phyloP scores from a whole-genome alignment of 495 filamentous ascomycete species.

The Penicillium pancosmium region DNA sequence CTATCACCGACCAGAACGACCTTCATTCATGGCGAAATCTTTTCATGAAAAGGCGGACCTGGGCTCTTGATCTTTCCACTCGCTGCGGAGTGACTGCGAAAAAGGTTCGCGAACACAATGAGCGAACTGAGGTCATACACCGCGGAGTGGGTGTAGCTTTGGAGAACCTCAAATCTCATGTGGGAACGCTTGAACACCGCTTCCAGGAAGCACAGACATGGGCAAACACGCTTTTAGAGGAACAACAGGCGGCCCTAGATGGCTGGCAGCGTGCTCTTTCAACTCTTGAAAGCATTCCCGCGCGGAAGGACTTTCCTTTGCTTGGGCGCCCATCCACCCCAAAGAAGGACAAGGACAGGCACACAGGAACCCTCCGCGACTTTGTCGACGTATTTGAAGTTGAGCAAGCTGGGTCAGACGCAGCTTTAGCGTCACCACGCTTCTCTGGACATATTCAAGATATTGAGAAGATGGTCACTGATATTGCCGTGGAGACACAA shows the following conservation, averaged over 20 bases:
- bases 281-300: constrained; percentile 62
- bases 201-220: constrained; percentile 72
- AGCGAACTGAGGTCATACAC: constrained; percentile 71
- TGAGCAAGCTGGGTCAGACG: constrained; percentile 60
- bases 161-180: constrained; percentile 76
- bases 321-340: constrained; percentile 51
- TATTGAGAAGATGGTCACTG: constrained; percentile 53
- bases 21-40: constrained; percentile 81
- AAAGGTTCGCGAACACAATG: constrained; percentile 53
- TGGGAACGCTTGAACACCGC: constrained; percentile 72
- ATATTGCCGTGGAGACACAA: constrained; percentile 56
- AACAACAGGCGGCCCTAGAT: constrained; percentile 65
- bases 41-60: constrained; percentile 70
- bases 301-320: constrained; percentile 58
- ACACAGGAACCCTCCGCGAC: constrained; percentile 63
- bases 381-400: constrained; percentile 71
- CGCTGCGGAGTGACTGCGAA: constrained; percentile 63
- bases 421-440: constrained; percentile 45
- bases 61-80: constrained; percentile 70
- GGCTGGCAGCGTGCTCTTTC: constrained; percentile 70
- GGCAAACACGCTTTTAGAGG: constrained; percentile 68
- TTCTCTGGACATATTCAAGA: constrained; percentile 57
- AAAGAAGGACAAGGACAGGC: constrained; percentile 35
- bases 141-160: constrained; percentile 76
- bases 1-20: constrained; percentile 70